Evolutionary conservation across 768 basidiomycete species (phyloP).

Genomic region (Boletus rufocinnamomeus): DNA sequence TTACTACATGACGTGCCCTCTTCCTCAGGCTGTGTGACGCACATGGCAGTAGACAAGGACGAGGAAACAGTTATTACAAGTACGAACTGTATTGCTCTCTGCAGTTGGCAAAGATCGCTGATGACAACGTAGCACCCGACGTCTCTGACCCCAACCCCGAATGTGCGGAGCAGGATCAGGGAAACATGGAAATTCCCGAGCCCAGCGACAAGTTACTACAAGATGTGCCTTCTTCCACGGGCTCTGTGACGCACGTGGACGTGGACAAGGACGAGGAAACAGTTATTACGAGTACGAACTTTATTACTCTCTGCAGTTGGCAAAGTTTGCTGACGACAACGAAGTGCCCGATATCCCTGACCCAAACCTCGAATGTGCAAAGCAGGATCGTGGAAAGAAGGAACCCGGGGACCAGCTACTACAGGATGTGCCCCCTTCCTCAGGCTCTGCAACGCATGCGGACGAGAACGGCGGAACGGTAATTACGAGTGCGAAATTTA

Average conservation of each 20-base stretch:
- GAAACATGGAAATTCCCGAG: not conserved
- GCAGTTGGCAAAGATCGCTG: not conserved
- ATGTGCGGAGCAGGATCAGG: not conserved
- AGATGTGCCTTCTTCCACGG: not conserved
- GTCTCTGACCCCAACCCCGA: not conserved
- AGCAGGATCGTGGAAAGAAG: not conserved
- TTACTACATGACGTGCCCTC: not conserved
- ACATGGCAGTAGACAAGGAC: too few species aligned
- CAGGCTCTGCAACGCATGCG: not conserved
- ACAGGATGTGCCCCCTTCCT: not conserved
- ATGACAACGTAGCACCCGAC: not conserved
- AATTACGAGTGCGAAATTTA: not conserved
- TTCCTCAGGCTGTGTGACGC: not conserved
- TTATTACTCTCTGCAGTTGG: not conserved
- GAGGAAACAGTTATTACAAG: not conserved
- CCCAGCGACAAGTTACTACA: not conserved
- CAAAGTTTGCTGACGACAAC: not conserved
- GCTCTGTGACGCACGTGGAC: not conserved
- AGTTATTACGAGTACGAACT: not conserved
- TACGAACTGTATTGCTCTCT: not conserved
- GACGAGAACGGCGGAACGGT: not conserved
- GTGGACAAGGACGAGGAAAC: not conserved
- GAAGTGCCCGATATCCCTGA: not conserved
- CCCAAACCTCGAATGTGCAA: not conserved
- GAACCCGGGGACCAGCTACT: not conserved